Base-by-base conservation (phyloP, 352 stramenopile species). In the Globisporangium alternatum region DNA sequence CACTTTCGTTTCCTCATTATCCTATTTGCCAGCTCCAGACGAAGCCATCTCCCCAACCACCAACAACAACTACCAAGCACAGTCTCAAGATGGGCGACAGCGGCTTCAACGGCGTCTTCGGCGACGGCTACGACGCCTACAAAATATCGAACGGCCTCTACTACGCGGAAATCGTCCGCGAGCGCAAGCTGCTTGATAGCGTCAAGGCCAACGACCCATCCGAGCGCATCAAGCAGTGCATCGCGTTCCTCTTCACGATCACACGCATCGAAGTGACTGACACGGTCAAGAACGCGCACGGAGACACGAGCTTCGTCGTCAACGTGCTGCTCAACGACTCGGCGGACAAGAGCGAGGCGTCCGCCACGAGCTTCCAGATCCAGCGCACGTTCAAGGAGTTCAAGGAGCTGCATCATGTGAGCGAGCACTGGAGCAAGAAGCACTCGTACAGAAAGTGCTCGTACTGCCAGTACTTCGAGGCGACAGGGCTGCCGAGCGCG, bases 361-460 rank as follows among this genome's bases (percentile, higher is more conserved):
- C 22, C 33, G 28, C 35, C 2, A 25, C 48, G 37, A 59, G 59
- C 25, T 65, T 65, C 59, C 59, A 65, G 59, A 65, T 65, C 48
- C 33, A 58, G 37, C 59, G 59, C 22, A 59, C 59, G 35, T 28
- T 51, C 33, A 39, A 52, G n/a, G 59, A 65, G 47, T 65, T 65
- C 59, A 58, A 65, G 25, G 47, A 57, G 22, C 35, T 65, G 21
- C 47, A 59, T 10, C 49, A 53, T 37, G 22, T 52, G 19, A 22
- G 25, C 2, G 31, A 49, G 17, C 59, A 65, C 59, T 65, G 59
- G 59, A 52, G 22, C 10, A 35, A 28, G 17, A 58, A 65, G 37
- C 48, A 57, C 35, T 21, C 22, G 17, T n/a, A 43, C 13, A 21
- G 37, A 8, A 48, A 19, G 5, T 65, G 59, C 25, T 19, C 22